These are phyloP conservation scores for Xylariaceae sp. DNA, from an alignment of 2,329 filamentous ascomycete genomes.

Conservation along the genomic window DNA sequence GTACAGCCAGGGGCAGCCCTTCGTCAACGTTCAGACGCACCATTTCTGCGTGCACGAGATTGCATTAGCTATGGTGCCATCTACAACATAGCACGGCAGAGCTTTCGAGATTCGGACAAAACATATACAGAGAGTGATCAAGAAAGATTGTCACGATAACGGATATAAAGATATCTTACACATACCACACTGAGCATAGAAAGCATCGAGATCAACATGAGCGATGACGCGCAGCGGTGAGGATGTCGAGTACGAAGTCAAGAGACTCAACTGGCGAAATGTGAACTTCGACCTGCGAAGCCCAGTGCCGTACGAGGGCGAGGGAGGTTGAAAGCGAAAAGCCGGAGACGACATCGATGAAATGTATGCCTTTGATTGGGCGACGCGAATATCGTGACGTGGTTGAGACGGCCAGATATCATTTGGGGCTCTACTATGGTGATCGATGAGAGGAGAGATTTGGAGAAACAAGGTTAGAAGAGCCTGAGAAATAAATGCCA, in stretches of 20 bases:
- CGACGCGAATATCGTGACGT: slow-evolving; percentile 5
- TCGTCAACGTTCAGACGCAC: slow-evolving; percentile 70
- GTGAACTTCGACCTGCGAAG: slow-evolving; percentile 66
- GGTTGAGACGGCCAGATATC: slow-evolving; percentile 3
- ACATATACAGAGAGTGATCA: background rate
- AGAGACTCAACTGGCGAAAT: slow-evolving; percentile 72
- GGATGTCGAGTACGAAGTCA: slow-evolving; percentile 63
- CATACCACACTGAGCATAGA: slow-evolving; percentile 81
- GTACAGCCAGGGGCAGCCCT: slow-evolving; percentile 79
- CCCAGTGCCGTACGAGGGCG: slow-evolving; percentile 32
- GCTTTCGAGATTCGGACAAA: background rate
- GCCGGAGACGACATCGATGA: slow-evolving; percentile 30
- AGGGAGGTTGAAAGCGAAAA: slow-evolving; percentile 33
- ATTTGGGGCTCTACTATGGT: background rate
- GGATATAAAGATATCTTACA: background rate
- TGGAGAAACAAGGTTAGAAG: slow-evolving; percentile 3
- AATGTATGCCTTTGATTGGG: slow-evolving; percentile 11
- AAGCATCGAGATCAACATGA: slow-evolving; percentile 93
- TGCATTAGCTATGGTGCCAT: slow-evolving; percentile 4
- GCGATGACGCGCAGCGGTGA: slow-evolving; percentile 82
- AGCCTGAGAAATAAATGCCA: background rate
- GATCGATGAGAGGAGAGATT: slow-evolving; percentile 1
- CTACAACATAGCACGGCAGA: background rate
- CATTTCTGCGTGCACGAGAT: slow-evolving; percentile 50
- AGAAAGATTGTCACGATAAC: background rate